Evolutionary conservation across 73 alveolate species (phyloP), one percentile per base, ranked within the genome.

Genomic region (Symbiodinium natans): DNA sequence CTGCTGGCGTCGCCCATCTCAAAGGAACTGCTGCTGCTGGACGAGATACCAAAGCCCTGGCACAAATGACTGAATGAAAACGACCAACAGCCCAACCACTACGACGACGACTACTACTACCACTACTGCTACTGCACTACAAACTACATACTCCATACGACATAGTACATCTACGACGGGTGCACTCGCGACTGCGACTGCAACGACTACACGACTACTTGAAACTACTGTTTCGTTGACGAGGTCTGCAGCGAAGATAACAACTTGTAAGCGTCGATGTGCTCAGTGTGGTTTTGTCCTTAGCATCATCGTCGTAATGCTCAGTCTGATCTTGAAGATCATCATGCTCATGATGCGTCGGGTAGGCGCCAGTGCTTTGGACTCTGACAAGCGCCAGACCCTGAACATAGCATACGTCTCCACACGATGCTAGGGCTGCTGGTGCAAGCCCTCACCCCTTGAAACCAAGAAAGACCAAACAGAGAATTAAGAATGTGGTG

Each of bases 1-100:
- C 82, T 48, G 54, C 93, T 36, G 56, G 34, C 41, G 41, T 86
- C 93, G 54, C 82, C 93, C 93, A 52, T 48, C 42, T 52, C 59
- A 34, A 86, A 86, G 38, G 93, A 52, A 27, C 40, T 6, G 68
- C 68, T 15, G 80, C 83, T 0, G 80, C 82, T 9, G 93, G 52
- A 34, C 68, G 82, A 33, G 56, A 86, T 43, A 38, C 93, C 93
- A 17, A 5, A 86, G 54, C 93, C 93, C 27, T 63, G 54, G 93
- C 68, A 52, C n/a, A 52, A 52, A 0, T 52, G 68, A 52, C 68
- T 5, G 68, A 52, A 6, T 10, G 17, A 3, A 52, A 52, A 27
- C 68, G 68, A 52, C 1, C 25, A 6, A 7, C 29, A 52, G n/a
- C 68, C 13, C 68, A 21, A 52, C 68, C 21, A 3, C 23, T 52